Evolutionary conservation across 208 protist genomes (phyloP).

Genomic region (Vickermania ingenoplastis): DNA sequence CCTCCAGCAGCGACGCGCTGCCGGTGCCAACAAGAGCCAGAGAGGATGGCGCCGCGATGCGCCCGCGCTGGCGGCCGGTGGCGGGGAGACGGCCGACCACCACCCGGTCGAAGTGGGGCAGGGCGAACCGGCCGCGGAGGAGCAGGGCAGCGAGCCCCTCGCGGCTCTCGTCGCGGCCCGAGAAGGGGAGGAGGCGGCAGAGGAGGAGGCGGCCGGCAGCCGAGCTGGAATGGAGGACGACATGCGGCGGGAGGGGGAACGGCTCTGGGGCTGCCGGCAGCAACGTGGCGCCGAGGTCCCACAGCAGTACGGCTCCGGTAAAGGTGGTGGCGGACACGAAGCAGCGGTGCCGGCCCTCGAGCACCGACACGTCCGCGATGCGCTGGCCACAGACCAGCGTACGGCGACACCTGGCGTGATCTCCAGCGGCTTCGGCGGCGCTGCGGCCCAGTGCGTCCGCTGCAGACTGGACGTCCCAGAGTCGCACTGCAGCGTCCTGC

Average conservation of each 20-base stretch:
- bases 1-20: background rate
- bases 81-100: conserved; percentile 9
- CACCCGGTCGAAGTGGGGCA: conserved; percentile 48
- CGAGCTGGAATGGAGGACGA: conserved; percentile 33
- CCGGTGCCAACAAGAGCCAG: background rate
- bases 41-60: background rate
- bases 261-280: conserved; percentile 39
- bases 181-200: background rate
- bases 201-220: background rate
- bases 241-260: conserved; percentile 36
- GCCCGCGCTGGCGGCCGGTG: background rate
- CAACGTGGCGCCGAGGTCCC: conserved; percentile 32
- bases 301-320: conserved; percentile 36
- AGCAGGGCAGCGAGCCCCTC: conserved; percentile 22
- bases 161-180: background rate
- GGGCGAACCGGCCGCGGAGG: conserved; percentile 59
- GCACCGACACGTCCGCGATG: conserved; percentile 51
- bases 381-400: conserved; percentile 76
- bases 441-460: background rate
- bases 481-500: conserved; percentile 54
- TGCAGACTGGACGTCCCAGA: conserved; percentile 52
- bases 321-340: conserved; percentile 33
- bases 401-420: conserved; percentile 39
- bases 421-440: background rate
- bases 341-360: conserved; percentile 6